phyloP scores from a whole-genome alignment of 768 basidiomycete species.

The Suillus bovinus region DNA sequence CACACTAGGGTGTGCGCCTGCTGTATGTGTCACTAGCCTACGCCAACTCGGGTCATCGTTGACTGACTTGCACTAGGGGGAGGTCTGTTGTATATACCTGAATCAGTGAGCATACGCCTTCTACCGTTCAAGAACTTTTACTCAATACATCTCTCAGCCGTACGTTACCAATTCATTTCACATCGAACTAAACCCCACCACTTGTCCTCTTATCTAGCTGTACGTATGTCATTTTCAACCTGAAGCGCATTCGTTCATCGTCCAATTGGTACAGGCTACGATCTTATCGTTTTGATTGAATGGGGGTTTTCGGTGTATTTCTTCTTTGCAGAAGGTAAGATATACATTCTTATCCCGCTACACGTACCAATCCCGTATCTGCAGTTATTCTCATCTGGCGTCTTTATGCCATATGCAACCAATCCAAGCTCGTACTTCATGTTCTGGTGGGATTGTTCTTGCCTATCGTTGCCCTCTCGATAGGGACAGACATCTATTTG shows the following conservation, averaged over 20 bases:
- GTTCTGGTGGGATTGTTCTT: neutral
- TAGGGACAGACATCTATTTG: neutral
- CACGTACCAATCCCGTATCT: neutral
- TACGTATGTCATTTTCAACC: neutral
- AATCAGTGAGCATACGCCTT: neutral
- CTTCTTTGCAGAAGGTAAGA: neutral
- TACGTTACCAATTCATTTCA: neutral
- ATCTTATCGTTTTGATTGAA: slow-evolving; percentile 1
- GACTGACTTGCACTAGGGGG: neutral
- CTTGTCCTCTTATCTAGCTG: neutral
- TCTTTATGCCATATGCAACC: neutral
- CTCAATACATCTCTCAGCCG: neutral
- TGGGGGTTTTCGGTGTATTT: slow-evolving; percentile 7
- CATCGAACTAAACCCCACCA: neutral
- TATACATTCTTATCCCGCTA: neutral
- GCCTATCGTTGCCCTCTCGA: neutral
- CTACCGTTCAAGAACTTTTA: neutral
- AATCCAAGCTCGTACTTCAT: neutral
- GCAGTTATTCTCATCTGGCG: slow-evolving; percentile 6
- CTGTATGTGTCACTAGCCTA: neutral
- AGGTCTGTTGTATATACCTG: slow-evolving; percentile 4
- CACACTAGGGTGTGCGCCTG: neutral
- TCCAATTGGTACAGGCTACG: neutral
- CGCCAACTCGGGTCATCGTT: neutral
- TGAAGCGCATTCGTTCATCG: neutral